Evolutionary conservation across 1,284 basidiomycete species (phyloP), one percentile per base, ranked within the genome.

Genomic region (Cryptococcus sp.): DNA sequence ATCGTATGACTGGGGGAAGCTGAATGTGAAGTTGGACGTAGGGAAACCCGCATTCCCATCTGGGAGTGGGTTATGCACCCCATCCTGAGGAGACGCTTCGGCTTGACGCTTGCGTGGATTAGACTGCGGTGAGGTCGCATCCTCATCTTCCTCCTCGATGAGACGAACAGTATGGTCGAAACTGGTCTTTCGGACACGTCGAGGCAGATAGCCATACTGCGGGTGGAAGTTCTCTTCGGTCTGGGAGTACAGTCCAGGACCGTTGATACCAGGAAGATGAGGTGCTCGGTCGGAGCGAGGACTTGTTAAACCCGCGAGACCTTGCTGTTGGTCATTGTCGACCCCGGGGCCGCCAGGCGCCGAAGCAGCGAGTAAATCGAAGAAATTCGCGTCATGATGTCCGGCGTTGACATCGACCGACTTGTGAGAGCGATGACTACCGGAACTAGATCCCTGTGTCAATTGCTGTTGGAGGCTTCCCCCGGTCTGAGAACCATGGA

Each of bases 181-280:
- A 76, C 89, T 91, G 46, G 91, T 91, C 81, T 94, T 93, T 62
- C 92, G 85, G 57, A 93, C 89, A 70, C 89, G 87, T 59, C 87
- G 84, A 20, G 76, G 76, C 50, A 91, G 87, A 77, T 90, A 91
- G 6, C 84, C 80, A 58, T 77, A 79, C 54, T 78, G 69, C 10
- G 77, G 77, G 49, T 79, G 74, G 57, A 65, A 76, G 62, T 79
- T 79, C 59, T 78, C 77, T 50, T 74, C 70, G 8, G 68, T 71
- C 37, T 76, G 66, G 15, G 58, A 50, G 54, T 71, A 75, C 22
- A 79, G 54, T 0, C 76, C 76, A 4, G 77, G 76, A 26, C 77
- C 77, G 17, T 64, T 66, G 38, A 79, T 79, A 17, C 77, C 77
- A 1, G 77, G 76, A 19, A 79, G 53, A 58, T 46, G 52, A 7